phyloP scores from a whole-genome alignment of 2,329 filamentous ascomycete genomes.

The Alternaria triticimaculans region DNA sequence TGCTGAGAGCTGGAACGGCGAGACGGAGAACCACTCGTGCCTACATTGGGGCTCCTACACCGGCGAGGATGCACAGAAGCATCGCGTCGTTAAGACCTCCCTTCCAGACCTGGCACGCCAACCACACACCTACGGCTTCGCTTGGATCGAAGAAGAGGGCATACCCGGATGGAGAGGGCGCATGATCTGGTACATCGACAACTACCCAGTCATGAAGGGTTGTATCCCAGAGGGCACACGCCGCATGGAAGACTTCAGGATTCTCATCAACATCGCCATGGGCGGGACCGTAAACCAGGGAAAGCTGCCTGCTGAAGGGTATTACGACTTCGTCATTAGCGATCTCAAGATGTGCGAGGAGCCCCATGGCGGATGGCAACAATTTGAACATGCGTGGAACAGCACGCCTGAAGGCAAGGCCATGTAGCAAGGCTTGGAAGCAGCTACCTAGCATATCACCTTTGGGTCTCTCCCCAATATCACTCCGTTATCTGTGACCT shows the following conservation, averaged over 20 bases:
- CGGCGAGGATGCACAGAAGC: conserved; percentile 63
- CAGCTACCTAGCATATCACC: neutral
- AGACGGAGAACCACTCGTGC: conserved; percentile 62
- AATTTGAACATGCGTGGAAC: conserved; percentile 61
- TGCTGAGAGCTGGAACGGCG: conserved; percentile 67
- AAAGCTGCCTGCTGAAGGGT: conserved; percentile 58
- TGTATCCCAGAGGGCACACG: conserved; percentile 60
- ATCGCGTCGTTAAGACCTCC: conserved; percentile 61
- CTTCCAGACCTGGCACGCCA: conserved; percentile 57
- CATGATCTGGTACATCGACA: conserved; percentile 67
- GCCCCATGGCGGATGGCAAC: conserved; percentile 62
- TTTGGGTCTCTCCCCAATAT: neutral
- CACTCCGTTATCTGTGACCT: neutral
- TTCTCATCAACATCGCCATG: conserved; percentile 68
- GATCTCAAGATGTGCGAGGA: conserved; percentile 61
- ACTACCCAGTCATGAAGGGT: conserved; percentile 63
- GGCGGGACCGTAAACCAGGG: conserved; percentile 65
- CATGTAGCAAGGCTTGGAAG: conserved; percentile 20
- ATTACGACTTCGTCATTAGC: conserved; percentile 64
- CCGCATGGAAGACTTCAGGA: conserved; percentile 62
- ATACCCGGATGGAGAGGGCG: conserved; percentile 53
- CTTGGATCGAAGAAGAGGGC: conserved; percentile 60
- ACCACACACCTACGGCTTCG: conserved; percentile 62
- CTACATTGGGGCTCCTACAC: conserved; percentile 66
- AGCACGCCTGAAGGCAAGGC: conserved; percentile 41